Evolutionary conservation across 192 early-diverging fungal genomes (phyloP).

Genomic region (Linderina pennispora): DNA sequence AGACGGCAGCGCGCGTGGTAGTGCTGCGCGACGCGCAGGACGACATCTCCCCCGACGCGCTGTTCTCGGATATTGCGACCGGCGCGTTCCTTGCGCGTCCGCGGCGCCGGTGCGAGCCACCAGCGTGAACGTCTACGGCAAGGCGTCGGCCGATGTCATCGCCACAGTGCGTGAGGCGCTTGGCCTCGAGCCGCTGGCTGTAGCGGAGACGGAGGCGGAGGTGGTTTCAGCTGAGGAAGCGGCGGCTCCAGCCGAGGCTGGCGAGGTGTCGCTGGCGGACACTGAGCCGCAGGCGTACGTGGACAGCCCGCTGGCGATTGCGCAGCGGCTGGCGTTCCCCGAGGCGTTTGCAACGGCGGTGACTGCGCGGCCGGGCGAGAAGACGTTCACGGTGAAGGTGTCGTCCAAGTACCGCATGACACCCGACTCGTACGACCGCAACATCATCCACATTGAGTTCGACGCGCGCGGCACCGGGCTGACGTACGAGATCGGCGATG

Average conservation of each 20-base stretch:
- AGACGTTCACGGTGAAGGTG: conserved; percentile 28
- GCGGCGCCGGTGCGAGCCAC: conserved; percentile 14
- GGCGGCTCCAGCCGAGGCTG: neutral
- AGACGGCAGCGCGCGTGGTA: conserved; percentile 58
- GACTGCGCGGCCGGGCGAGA: conserved; percentile 16
- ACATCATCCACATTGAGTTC: conserved; percentile 96
- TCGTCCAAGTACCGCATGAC: conserved; percentile 62
- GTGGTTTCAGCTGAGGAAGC: neutral
- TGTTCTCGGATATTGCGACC: conserved; percentile 71
- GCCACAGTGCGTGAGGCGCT: conserved; percentile 7
- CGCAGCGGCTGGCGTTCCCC: conserved; percentile 32
- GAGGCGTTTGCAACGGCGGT: conserved; percentile 26
- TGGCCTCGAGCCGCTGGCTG: conserved; percentile 8
- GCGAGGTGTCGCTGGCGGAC: neutral
- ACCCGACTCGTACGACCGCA: conserved; percentile 83
- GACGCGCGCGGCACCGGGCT: conserved; percentile 73
- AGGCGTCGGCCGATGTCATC: neutral
- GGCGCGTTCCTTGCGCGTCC: conserved; percentile 52
- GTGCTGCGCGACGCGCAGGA: conserved; percentile 63
- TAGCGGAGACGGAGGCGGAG: neutral
- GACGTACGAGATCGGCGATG: conserved; percentile 90
- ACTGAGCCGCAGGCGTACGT: conserved; percentile 1
- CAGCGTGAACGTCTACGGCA: conserved; percentile 11
- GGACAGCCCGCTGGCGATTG: conserved; percentile 9
- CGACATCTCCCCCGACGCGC: conserved; percentile 47